Evolutionary conservation across 345 rosid genomes (phyloP).

Genomic region (Populus davidiana): DNA sequence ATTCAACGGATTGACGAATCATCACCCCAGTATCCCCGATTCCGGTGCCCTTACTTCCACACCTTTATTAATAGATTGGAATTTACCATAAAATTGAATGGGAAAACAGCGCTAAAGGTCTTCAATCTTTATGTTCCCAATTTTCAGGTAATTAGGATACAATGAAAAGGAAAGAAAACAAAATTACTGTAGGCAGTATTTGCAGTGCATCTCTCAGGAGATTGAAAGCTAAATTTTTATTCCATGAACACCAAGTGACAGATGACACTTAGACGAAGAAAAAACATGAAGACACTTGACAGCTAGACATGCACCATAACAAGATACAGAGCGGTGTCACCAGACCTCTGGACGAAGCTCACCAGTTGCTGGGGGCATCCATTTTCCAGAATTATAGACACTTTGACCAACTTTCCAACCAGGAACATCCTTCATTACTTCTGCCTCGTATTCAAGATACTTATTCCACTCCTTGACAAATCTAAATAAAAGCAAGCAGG

Average conservation of each 20-base stretch:
- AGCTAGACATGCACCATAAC: background rate
- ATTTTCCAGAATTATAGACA: constrained; percentile 88
- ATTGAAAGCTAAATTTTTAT: constrained; percentile 11
- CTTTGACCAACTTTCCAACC: constrained; percentile 98
- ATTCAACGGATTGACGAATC: background rate
- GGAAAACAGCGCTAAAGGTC: background rate
- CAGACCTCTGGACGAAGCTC: constrained; percentile 98
- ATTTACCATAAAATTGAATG: background rate
- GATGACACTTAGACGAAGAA: constrained; percentile 4
- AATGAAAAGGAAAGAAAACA: background rate
- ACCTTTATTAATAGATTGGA: background rate
- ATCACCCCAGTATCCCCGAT: background rate
- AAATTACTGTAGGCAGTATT: background rate
- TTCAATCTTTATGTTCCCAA: background rate
- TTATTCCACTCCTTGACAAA: constrained; percentile 96
- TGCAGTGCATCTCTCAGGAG: background rate
- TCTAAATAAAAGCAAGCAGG: constrained; percentile 33
- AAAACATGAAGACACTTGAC: background rate
- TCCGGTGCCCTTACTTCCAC: background rate
- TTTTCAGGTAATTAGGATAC: background rate
- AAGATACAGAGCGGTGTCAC: constrained; percentile 35
- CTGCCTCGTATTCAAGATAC: constrained; percentile 96
- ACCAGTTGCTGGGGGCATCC: constrained; percentile 99
- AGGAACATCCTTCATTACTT: constrained; percentile 97
- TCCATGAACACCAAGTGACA: background rate